Conservation (phyloP, 2,329 filamentous ascomycete species). For the Colletotrichum phormii region DNA sequence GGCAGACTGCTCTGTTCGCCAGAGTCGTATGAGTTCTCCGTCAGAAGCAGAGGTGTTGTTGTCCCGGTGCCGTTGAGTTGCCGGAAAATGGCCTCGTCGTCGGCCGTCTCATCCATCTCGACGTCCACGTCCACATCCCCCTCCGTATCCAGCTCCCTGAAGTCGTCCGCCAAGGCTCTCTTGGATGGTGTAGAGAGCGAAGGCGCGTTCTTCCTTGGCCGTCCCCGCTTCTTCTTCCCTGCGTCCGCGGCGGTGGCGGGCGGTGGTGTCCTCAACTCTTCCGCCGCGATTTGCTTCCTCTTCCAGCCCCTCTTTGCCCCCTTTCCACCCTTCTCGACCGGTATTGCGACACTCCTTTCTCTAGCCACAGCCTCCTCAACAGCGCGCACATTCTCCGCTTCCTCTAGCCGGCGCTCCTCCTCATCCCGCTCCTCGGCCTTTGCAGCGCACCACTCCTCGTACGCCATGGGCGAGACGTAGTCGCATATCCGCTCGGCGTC, state of each 20-base stretch:
- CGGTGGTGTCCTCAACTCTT: background rate
- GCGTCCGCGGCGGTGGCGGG: conserved; percentile 36
- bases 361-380: conserved; percentile 22
- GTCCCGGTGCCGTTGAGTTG: conserved; percentile 26
- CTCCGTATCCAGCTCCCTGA: conserved; percentile 40
- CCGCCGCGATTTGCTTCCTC: background rate
- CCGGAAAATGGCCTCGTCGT: conserved; percentile 34
- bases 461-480: conserved; percentile 66
- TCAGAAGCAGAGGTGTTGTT: background rate
- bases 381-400: conserved; percentile 39
- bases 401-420: conserved; percentile 45
- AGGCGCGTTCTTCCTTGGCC: conserved; percentile 42
- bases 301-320: background rate
- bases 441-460: conserved; percentile 68
- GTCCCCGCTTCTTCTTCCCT: conserved; percentile 36
- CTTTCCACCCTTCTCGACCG: background rate
- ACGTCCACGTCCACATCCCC: conserved; percentile 32
- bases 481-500: conserved; percentile 62
- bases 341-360: background rate
- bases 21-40: conserved; percentile 13
- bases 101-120: conserved; percentile 43
- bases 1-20: background rate
- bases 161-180: conserved; percentile 42
- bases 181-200: conserved; percentile 53
- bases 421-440: conserved; percentile 56